Base-by-base conservation (phyloP, 164 flowering plant species). In the Echeveria elegans region DNA sequence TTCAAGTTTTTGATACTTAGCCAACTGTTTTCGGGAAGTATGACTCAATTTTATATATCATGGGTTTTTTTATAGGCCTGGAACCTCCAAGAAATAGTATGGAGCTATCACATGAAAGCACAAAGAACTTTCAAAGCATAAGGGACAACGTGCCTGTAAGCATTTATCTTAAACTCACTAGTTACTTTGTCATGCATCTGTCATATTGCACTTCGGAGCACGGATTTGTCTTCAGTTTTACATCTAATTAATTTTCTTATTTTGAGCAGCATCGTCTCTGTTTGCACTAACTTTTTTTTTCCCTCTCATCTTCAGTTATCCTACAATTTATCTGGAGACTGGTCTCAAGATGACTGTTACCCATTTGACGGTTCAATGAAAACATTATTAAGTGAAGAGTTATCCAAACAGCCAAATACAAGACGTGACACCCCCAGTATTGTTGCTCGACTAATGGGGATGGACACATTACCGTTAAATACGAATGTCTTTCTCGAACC, bases 361-460 rank as follows among this genome's bases (percentile, higher is more conserved):
- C 77, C 83, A n/a, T 59, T 69, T 59, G 88, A 82, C 70, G 80
- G 79, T 70, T 79, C 96, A 61, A 83, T 86, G 82, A 89, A 91
- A 88, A 85, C 80, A 61, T 63, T 88, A 77, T 86, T 88, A 36
- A 79, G 71, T 60, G 83, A 85, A 62, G 96, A 94, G 69, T 75
- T 88, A 41, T 81, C 85, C 9, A 80, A 85, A 74, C 73, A 72
- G 69, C 62, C 80, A 50, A 77, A 73, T 18, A 61, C 58, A 56
- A 83, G 75, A 73, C 86, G 74, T 37, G 82, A 81, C 68, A 75
- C 79, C 43, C 97, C 95, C n/a, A 86, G 85, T 64, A 81, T 94
- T 69, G 92, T 94, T 66, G 99, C 99, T 29, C 85, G 91, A 61
- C 77, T 94, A 56, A 94, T 94, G 99, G 99, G 99, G 48, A 77